Percentiles rank a stretch among this genome's conserved stretches.
Conservation (phyloP, 352 stramenopile genomes). For the Aphanomyces invadans region DNA sequence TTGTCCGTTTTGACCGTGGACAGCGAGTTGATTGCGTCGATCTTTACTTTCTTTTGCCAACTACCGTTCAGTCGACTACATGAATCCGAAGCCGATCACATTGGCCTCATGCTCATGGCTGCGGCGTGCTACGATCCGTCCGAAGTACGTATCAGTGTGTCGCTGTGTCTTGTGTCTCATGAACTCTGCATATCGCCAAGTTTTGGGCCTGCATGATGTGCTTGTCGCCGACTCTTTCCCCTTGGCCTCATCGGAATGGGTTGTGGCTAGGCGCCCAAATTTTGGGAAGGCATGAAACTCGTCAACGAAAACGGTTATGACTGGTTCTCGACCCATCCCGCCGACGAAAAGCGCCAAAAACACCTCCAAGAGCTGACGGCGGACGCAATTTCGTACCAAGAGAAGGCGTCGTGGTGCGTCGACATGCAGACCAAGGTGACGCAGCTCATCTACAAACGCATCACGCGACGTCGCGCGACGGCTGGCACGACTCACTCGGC, state of each 20-base stretch:
- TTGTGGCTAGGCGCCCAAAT: conserved; percentile 3
- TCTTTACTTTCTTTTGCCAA: conserved; percentile 59
- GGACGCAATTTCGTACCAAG: conserved; percentile 39
- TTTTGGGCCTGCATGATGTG: no score
- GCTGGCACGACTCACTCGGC: conserved; percentile 46
- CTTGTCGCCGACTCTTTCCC: no score
- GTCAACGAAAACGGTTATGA: conserved; percentile 40
- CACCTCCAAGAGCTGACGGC: conserved; percentile 37
- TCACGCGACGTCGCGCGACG: conserved; percentile 33
- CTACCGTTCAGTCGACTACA: conserved; percentile 56
- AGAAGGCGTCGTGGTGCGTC: conserved; percentile 44
- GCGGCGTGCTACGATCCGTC: conserved; percentile 61
- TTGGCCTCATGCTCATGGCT: conserved; percentile 69
- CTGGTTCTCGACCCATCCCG: conserved; percentile 58
- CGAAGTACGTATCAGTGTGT: no score
- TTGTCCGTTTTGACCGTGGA: conserved; percentile 43
- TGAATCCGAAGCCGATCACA: conserved; percentile 61
- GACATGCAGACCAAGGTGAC: conserved; percentile 49
- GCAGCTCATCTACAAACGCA: conserved; percentile 29
- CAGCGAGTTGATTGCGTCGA: conserved; percentile 51
- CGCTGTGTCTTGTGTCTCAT: conserved; percentile 38
- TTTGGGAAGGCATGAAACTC: conserved; percentile 27
- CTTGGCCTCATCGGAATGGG: no score
- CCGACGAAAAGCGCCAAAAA: conserved; percentile 48
- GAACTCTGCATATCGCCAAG: no score